phyloP scores from a whole-genome alignment of 2,329 filamentous ascomycete species.

The Pseudogymnoascus sp. region DNA sequence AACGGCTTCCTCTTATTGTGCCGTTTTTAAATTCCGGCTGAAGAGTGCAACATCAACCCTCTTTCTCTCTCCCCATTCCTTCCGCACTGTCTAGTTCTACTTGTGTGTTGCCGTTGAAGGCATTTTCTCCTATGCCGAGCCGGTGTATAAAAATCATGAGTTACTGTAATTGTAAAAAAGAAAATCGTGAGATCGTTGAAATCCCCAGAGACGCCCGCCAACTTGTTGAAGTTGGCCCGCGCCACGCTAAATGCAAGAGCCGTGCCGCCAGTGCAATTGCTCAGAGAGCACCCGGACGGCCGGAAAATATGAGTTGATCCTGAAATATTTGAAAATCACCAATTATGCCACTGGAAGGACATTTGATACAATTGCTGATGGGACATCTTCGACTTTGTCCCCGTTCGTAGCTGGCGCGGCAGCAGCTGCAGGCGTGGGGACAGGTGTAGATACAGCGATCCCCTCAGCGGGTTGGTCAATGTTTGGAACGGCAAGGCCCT shows the following conservation, averaged over 20 bases:
- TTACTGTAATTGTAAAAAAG: constrained; percentile 10
- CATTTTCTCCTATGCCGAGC: constrained; percentile 6
- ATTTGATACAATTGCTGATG: constrained; percentile 15
- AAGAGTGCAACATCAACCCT: neutral
- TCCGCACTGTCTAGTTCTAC: constrained; percentile 19
- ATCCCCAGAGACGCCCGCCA: constrained; percentile 24
- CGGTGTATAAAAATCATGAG: constrained; percentile 11
- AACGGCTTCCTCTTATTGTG: neutral
- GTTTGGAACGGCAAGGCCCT: constrained; percentile 61
- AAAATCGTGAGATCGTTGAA: constrained; percentile 18
- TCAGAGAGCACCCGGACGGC: constrained; percentile 13
- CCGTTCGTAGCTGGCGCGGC: constrained; percentile 14
- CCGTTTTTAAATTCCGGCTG: neutral
- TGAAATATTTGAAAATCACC: neutral
- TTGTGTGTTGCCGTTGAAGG: constrained; percentile 22
- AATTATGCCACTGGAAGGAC: constrained; percentile 11
- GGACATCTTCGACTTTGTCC: constrained; percentile 16
- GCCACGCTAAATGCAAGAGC: constrained; percentile 28
- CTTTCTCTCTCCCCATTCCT: neutral
- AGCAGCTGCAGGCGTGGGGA: constrained; percentile 13
- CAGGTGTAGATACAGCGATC: neutral
- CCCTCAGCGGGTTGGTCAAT: constrained; percentile 40
- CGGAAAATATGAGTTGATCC: constrained; percentile 9
- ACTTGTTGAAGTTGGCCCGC: constrained; percentile 30
- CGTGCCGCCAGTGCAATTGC: constrained; percentile 17